Percentiles rank a stretch among this genome's conserved stretches.
phyloP scores from a whole-genome alignment of 495 filamentous ascomycete genomes.

The Xylaria scruposa region DNA sequence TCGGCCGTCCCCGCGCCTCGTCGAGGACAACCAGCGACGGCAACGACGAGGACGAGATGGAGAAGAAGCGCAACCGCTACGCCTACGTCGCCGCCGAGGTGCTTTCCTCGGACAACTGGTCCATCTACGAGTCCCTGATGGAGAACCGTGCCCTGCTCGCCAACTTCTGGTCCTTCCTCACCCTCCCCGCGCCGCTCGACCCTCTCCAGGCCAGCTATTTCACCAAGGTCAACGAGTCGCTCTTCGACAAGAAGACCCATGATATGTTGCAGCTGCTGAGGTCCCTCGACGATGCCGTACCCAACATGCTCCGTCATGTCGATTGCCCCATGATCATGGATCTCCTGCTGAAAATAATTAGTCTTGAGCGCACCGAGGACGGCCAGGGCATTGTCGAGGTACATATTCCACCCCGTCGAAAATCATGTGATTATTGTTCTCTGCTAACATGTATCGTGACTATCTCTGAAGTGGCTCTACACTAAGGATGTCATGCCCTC shows the following conservation, averaged over 20 bases:
- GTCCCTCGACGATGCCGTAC: conserved; percentile 77
- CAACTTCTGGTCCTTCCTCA: conserved; percentile 90
- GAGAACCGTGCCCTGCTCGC: conserved; percentile 77
- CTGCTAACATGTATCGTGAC: background rate
- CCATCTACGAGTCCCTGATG: conserved; percentile 90
- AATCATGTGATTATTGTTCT: background rate
- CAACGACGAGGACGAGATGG: conserved; percentile 68
- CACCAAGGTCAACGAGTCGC: conserved; percentile 95
- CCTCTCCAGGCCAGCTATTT: conserved; percentile 96
- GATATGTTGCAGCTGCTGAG: conserved; percentile 93
- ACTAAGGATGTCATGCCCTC: conserved; percentile 87
- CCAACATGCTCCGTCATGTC: conserved; percentile 89
- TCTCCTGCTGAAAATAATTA: conserved; percentile 95
- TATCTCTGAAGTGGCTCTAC: conserved; percentile 79
- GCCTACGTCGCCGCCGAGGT: conserved; percentile 92
- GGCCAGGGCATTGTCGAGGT: conserved; percentile 95
- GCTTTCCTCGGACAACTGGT: conserved; percentile 95
- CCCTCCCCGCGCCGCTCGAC: conserved; percentile 79
- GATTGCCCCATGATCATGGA: conserved; percentile 99
- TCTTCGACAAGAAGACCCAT: conserved; percentile 96
- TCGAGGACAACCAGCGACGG: conserved; percentile 48
- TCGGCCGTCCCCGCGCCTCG: conserved; percentile 50
- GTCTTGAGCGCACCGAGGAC: conserved; percentile 88
- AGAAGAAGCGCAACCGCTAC: conserved; percentile 89
- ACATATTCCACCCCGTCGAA: conserved; percentile 25